Base-by-base conservation (phyloP, 1,284 basidiomycete genomes). In the Apiotrichum siamense region DNA sequence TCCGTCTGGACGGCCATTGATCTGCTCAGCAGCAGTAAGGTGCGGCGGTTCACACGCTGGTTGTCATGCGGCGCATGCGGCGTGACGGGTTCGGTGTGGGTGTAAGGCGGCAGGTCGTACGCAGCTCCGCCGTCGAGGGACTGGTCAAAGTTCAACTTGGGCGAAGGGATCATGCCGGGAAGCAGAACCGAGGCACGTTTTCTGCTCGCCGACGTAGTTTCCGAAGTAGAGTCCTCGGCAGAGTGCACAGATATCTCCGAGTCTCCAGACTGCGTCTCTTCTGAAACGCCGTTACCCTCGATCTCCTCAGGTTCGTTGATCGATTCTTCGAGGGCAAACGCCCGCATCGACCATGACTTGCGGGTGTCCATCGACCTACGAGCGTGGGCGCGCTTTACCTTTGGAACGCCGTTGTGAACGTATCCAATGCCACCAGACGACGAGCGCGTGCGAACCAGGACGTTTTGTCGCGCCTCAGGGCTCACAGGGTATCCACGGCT, bases 1-100 rank as follows among this genome's bases (percentile, higher is more conserved):
- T 91, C 87, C 0, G 87, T 91, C 66, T 92, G 90, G 2, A 88
- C 80, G 5, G 81, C 85, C 38, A 81, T 78, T 15, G 83, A 84
- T 2, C 81, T 78, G 11, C 79, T 82, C 10, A 85, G 77, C 4
- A 85, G 77, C 38, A 84, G 71, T 11, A 86, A 72, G 3, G 82
- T 70, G 35, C 69, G 63, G 29, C 67, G 62, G 21, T 67, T 58
- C 1, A 66, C 59, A 17, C 63, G 53, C 45, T 65, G 65, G n/a
- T 49, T 26, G 15, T 36, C 44, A 20, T 17, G 26, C 13, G 33
- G 24, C 38, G 43, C 43, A 17, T 35, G 12, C 6, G 4, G 6
- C 6, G 36, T 11, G 37, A 17, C 11, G 4, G 26, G n/a, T 10
- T 49, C 47, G 33, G 40, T 20, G 37, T 40, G 39, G 7, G n/a